Evolutionary conservation across 2,329 filamentous ascomycete genomes (phyloP), one percentile per base, ranked within the genome.

Genomic region (Xylariales sp.): DNA sequence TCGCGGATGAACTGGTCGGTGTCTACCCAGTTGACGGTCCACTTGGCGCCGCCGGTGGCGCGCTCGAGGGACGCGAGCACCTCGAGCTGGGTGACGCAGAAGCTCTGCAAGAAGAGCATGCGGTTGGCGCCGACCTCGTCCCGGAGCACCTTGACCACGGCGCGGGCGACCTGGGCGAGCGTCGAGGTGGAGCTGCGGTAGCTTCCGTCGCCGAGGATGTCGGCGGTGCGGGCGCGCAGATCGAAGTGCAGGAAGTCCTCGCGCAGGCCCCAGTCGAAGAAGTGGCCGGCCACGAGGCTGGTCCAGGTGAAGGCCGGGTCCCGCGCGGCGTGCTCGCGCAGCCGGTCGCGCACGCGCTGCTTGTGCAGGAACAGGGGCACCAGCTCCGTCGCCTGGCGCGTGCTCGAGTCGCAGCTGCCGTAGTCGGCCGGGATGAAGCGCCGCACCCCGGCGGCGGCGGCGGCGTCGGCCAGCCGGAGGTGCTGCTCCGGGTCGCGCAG

Each of bases 371-470:
- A 66, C 16, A 66, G 49, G 17, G 52, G 54, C 10, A 65, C 57
- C 25, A 67, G 54, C 47, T 59, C 50, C 40, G 54, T 50, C 6
- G 61, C 61, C 14, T 51, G 48, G 34, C 42, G 24, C 41, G 52
- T 59, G 38, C 51, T 54, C 28, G 61, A 55, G 44, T 66, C 62
- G 29, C 58, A 61, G 51, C 61, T 64, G 36, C 63, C 63, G 40
- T 59, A 67, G 50, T 67, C 63, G 40, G 63, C 61, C 17, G 62
- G 63, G 41, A 67, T 57, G 38, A 63, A 54, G 32, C 62, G 57
- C 44, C 44, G 46, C 8, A 66, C 62, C 14, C 57, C 58, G 1
- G 56, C 59, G 1, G 55, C 55, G 6, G 52, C 56, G 2, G 62
- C 62, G 6, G 63, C 63, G 28, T 60, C 50, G 20, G 56, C 60